Base-by-base conservation (phyloP, 2,329 filamentous ascomycete genomes). In the Apiospora malaysiana region DNA sequence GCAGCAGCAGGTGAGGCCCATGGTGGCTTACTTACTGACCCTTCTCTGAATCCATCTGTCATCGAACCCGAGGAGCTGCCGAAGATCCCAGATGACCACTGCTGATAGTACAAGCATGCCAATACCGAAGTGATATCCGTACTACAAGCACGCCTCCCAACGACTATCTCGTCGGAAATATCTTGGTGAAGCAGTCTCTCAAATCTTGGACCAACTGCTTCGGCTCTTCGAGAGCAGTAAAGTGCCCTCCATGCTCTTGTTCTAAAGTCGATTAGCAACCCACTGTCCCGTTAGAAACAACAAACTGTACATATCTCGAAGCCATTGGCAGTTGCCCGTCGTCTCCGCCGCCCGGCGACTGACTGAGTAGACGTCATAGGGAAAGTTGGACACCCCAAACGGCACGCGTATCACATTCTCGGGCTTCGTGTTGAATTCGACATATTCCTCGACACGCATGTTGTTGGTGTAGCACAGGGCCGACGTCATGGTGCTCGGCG, bases 401-500 rank as follows among this genome's bases (percentile, higher is more conserved):
- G 75, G 73, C 3, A 70, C 70, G 47, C 71, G 70, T 67, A 76
- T 75, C n/a, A 37, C 45, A n/a, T 75, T 72, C 32, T 74, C 73
- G 10, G 72, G 68, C 25, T 56, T 32, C 21, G 68, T 68, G n/a
- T 71, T 72, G 27, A 71, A 71, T 4, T 71, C 63, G 5, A 71
- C 51, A 42, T 74, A 73, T 32, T 73, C 65, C 16, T 76, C 70
- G 21, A 73, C 70, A 16, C 72, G 69, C 1, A 72, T 71, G 45
- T 72, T 72, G 47, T 76, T 71, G 9, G 46, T 70, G 68, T 73
- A 75, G 40, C 70, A 71, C 3, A 74, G 67, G 23, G 68, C 71
- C 16, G 76, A 76, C 1, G 76, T 75, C 10, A 75, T 68, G 21
- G 77, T 76, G 43, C 74, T 73, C 5, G 56, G 69, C 59, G 73